These are phyloP conservation scores for Heterobasidion occidentale DNA, from an alignment of 1,284 basidiomycete genomes.

Conservation along the genomic window DNA sequence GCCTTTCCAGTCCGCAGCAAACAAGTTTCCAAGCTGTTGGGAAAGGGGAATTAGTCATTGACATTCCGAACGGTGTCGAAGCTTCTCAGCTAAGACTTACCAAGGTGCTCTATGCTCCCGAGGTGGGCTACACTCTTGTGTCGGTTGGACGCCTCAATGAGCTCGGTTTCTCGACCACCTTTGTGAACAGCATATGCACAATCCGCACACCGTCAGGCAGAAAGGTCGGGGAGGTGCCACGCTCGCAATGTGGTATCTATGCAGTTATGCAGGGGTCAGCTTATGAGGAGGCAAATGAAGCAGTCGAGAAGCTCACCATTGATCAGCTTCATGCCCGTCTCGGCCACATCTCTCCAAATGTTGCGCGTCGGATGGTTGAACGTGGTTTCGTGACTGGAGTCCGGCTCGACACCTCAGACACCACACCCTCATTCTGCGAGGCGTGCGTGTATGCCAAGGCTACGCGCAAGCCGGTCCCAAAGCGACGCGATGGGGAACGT, in stretches of 20 bases:
- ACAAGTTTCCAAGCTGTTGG: constrained; percentile 24
- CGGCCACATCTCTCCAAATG: neutral
- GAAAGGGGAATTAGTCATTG: constrained; percentile 26
- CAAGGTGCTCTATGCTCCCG: constrained; percentile 26
- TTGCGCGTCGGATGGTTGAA: neutral
- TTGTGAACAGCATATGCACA: constrained; percentile 12
- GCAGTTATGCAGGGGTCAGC: neutral
- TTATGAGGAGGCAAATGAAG: neutral
- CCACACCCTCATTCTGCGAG: neutral
- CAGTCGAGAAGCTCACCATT: neutral
- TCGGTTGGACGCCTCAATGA: constrained; percentile 27
- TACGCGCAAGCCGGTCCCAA: neutral
- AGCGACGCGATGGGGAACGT: neutral
- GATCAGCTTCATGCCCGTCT: neutral
- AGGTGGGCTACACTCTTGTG: constrained; percentile 25
- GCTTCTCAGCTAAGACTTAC: constrained; percentile 19
- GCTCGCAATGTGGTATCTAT: neutral
- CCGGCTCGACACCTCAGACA: neutral
- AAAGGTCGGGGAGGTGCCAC: neutral
- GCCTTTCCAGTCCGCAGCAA: constrained; percentile 26
- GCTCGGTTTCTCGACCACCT: constrained; percentile 19
- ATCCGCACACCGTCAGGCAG: neutral
- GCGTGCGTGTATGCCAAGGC: neutral
- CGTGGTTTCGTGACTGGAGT: neutral
- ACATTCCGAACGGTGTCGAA: constrained; percentile 26